Evolutionary conservation across 2,329 filamentous ascomycete species (phyloP).

Genomic region (Stachybotrys elegans): DNA sequence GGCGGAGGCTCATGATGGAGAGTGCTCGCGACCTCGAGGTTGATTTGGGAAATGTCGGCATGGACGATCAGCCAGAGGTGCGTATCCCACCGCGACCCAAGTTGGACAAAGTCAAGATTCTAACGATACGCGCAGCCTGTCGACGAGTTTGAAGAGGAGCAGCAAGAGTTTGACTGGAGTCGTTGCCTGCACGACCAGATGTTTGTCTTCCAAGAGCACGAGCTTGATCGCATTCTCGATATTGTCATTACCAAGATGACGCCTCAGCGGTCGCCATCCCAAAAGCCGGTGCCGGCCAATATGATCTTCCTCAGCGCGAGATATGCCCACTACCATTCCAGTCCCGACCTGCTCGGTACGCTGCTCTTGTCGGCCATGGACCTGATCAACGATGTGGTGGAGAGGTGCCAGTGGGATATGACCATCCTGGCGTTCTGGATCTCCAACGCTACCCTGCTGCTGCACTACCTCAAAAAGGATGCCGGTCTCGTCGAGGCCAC

Average conservation of each 20-base stretch:
- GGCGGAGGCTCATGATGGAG: constrained; percentile 98
- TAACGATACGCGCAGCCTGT: constrained; percentile 41
- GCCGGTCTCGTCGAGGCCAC: constrained; percentile 74
- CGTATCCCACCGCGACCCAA: constrained; percentile 15
- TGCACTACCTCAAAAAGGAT: constrained; percentile 97
- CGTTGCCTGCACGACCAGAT: constrained; percentile 95
- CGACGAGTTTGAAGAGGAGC: constrained; percentile 82
- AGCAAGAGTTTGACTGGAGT: constrained; percentile 94
- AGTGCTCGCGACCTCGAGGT: constrained; percentile 96
- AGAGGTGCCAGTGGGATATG: constrained; percentile 97
- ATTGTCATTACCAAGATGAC: constrained; percentile 98
- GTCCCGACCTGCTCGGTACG: constrained; percentile 73
- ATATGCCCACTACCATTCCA: constrained; percentile 96
- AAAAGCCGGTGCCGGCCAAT: constrained; percentile 96
- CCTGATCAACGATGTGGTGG: constrained; percentile 96
- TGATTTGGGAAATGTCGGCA: constrained; percentile 88
- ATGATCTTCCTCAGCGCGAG: constrained; percentile 92
- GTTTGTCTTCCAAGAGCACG: constrained; percentile 97
- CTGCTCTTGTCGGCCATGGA: constrained; percentile 85
- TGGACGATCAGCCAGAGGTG: constrained; percentile 93
- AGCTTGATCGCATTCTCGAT: constrained; percentile 85
- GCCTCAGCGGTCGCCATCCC: constrained; percentile 88
- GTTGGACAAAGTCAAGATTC: background rate
- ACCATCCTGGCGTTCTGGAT: constrained; percentile 99
- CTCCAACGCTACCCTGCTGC: constrained; percentile 89